Evolutionary conservation across 805 yeast species (phyloP).

Genomic region (Candida coleopterorum): DNA sequence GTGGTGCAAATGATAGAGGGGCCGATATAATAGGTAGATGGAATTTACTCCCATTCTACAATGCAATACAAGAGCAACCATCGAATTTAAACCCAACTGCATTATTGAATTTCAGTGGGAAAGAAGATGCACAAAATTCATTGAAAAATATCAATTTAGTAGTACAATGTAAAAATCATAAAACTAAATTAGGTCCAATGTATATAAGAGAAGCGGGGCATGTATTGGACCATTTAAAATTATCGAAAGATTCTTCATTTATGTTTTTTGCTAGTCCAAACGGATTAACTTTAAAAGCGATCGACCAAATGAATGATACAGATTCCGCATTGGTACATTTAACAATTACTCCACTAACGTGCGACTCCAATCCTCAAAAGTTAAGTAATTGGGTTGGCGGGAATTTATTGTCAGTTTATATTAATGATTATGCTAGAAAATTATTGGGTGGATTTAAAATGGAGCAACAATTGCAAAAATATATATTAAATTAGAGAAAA

Average conservation of each 20-base stretch:
- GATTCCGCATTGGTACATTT: conserved; percentile 43
- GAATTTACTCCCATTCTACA: conserved; percentile 30
- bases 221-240: conserved; percentile 37
- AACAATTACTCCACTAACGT: conserved; percentile 31
- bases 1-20: conserved; percentile 56
- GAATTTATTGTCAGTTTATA: conserved; percentile 23
- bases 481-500: conserved; percentile 2
- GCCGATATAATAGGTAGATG: conserved; percentile 52
- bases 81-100: not conserved
- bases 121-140: conserved; percentile 14
- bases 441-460: conserved; percentile 22
- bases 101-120: conserved; percentile 13
- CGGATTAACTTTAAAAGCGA: conserved; percentile 44
- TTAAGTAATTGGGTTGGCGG: conserved; percentile 37
- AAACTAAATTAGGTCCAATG: conserved; percentile 39
- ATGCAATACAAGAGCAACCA: conserved; percentile 6
- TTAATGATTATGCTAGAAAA: conserved; percentile 18
- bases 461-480: conserved; percentile 7
- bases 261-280: conserved; percentile 39
- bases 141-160: conserved; percentile 35
- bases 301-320: conserved; percentile 40
- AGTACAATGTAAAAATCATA: conserved; percentile 54
- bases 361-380: conserved; percentile 21
- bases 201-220: conserved; percentile 52
- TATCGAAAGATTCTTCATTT: conserved; percentile 4